These are phyloP conservation scores for Tremella mesenterica DNA, from an alignment of 768 basidiomycete species.

Conservation along the genomic window DNA sequence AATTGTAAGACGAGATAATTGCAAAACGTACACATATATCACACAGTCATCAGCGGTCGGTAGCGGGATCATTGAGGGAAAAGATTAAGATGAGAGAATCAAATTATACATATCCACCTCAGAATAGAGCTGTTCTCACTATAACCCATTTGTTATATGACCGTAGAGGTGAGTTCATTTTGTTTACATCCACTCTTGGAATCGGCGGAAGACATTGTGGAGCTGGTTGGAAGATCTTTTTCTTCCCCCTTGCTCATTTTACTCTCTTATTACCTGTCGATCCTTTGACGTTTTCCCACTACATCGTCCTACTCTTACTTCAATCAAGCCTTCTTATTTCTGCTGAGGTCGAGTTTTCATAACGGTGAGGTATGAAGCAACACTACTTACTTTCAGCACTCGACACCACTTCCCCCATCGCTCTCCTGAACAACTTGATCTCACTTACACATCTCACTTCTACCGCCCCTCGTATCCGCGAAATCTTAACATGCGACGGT, in stretches of 20 bases:
- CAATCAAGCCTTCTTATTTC: too few species aligned
- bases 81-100: conserved; percentile 82
- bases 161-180: conserved; percentile 62
- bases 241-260: too few species aligned
- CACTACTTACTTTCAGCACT: conserved; percentile 28
- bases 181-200: too few species aligned
- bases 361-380: too few species aligned
- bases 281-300: too few species aligned
- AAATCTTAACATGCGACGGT: conserved; percentile 96
- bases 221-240: too few species aligned
- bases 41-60: too few species aligned
- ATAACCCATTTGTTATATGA: conserved; percentile 93
- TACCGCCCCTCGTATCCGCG: conserved; percentile 92
- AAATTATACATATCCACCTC: conserved; percentile 87
- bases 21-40: too few species aligned
- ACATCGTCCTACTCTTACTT: not conserved
- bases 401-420: conserved; percentile 46
- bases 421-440: conserved; percentile 83
- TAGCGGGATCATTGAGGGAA: too few species aligned
- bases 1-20: too few species aligned
- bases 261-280: too few species aligned
- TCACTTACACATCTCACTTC: conserved; percentile 94
- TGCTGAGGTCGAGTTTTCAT: not conserved
- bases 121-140: conserved; percentile 89
- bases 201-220: too few species aligned